These are phyloP conservation scores for Nothophoma quercina DNA, from an alignment of 2,329 filamentous ascomycete genomes.

Conservation along the genomic window DNA sequence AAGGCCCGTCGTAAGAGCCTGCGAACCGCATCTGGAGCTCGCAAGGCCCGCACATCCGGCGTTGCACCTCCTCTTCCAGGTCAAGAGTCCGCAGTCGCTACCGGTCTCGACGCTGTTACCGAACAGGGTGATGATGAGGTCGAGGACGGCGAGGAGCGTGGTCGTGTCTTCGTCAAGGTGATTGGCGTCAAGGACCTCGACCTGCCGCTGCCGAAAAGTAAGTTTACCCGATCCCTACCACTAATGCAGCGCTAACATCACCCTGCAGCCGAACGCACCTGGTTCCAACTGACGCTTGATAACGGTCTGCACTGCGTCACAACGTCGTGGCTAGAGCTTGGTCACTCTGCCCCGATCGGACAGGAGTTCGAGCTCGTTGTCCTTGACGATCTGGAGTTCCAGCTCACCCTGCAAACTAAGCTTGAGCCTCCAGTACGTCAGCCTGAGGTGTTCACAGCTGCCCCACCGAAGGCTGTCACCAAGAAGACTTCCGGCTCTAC, in stretches of 20 bases:
- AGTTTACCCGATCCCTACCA: slow-evolving; percentile 48
- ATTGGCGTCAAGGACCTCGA: slow-evolving; percentile 96
- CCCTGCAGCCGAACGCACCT: slow-evolving; percentile 78
- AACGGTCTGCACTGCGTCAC: slow-evolving; percentile 98
- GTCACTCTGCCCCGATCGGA: slow-evolving; percentile 89
- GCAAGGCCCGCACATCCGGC: slow-evolving; percentile 67
- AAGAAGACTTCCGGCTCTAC: slow-evolving; percentile 76
- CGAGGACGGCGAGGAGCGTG: slow-evolving; percentile 85
- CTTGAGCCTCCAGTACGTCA: slow-evolving; percentile 73
- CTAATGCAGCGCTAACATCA: slow-evolving; percentile 21
- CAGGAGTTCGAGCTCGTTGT: slow-evolving; percentile 99
- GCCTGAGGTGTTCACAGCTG: slow-evolving; percentile 37
- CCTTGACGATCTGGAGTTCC: slow-evolving; percentile 97
- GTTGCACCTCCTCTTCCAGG: slow-evolving; percentile 84
- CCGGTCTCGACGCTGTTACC: slow-evolving; percentile 67
- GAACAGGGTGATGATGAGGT: slow-evolving; percentile 73
- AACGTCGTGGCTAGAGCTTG: slow-evolving; percentile 92
- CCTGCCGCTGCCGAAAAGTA: slow-evolving; percentile 87
- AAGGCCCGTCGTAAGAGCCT: slow-evolving; percentile 74
- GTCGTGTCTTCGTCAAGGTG: slow-evolving; percentile 97
- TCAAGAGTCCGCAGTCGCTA: slow-evolving; percentile 79
- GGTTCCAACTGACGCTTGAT: slow-evolving; percentile 96
- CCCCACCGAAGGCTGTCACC: slow-evolving; percentile 70
- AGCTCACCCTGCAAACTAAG: slow-evolving; percentile 95
- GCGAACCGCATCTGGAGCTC: slow-evolving; percentile 63